Evolutionary conservation across 1,284 basidiomycete species (phyloP).

Genomic region (Neotropicomus parvogracilis): DNA sequence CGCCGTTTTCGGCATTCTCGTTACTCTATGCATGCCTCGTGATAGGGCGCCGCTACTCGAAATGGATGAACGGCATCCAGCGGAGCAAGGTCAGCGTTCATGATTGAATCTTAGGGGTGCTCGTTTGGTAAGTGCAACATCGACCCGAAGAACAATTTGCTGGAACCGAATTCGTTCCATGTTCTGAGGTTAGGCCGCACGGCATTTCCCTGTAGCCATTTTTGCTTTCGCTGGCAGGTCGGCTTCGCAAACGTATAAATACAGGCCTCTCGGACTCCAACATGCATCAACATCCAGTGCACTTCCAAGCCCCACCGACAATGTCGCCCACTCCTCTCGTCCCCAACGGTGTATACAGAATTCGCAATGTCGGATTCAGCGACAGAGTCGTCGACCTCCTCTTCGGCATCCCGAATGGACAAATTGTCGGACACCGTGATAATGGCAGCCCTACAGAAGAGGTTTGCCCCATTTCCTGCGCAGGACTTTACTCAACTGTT

Average conservation of each 20-base stretch:
- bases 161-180: too few relatives aligned
- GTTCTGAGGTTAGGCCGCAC: neutral
- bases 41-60: too few relatives aligned
- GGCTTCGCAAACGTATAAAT: neutral
- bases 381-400: neutral
- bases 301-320: neutral
- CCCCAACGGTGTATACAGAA: neutral
- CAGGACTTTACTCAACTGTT: neutral
- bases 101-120: too few relatives aligned
- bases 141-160: too few relatives aligned
- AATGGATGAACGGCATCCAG: too few relatives aligned
- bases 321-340: neutral
- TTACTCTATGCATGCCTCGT: too few relatives aligned
- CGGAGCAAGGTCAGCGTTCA: too few relatives aligned
- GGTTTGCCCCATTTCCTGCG: neutral
- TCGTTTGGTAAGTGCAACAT: too few relatives aligned
- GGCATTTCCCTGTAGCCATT: neutral
- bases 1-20: too few relatives aligned
- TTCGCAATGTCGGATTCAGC: neutral
- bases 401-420: fast-evolving
- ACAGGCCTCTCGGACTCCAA: neutral
- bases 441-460: too few relatives aligned
- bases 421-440: neutral
- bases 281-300: neutral
- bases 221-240: neutral